Evolutionary conservation across 768 basidiomycete genomes (phyloP).

Genomic region (Strobilomyces echinocephalus): DNA sequence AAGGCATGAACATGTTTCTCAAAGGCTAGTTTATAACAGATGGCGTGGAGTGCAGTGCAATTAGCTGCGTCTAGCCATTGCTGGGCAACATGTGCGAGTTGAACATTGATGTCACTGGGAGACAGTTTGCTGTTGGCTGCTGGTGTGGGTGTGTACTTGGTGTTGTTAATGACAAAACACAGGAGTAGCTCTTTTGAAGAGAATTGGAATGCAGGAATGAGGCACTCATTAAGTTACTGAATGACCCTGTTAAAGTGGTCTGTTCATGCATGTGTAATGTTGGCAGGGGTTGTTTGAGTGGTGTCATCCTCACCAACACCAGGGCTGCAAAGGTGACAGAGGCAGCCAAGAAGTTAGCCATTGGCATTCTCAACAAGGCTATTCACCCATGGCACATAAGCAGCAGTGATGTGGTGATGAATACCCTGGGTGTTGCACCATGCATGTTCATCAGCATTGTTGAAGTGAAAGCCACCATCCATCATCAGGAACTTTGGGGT

Average conservation of each 20-base stretch:
- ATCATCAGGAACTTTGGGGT: too few species aligned
- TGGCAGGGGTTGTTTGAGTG: background rate
- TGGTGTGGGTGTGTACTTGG: background rate
- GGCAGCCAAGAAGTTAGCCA: conserved; percentile 22
- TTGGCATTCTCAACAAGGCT: conserved; percentile 35
- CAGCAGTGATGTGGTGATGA: conserved; percentile 16
- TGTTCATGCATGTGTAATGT: background rate
- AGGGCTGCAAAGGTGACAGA: conserved; percentile 33
- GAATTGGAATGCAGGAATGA: background rate
- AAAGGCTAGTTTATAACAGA: background rate
- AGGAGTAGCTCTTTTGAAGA: background rate
- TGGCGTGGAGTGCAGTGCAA: background rate
- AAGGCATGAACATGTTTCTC: background rate
- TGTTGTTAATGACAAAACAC: background rate
- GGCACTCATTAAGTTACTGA: background rate
- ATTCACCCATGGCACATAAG: conserved; percentile 41
- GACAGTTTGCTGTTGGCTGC: background rate
- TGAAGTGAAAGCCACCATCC: conserved; percentile 36
- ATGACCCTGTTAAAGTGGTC: background rate
- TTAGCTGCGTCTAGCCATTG: background rate
- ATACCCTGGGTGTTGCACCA: conserved; percentile 23
- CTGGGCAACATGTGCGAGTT: background rate
- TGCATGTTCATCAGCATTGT: conserved; percentile 27
- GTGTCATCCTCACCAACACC: conserved; percentile 23
- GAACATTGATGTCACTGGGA: background rate